Base-by-base conservation (phyloP, 2,329 filamentous ascomycete species). In the Botrytis hyacinthi region DNA sequence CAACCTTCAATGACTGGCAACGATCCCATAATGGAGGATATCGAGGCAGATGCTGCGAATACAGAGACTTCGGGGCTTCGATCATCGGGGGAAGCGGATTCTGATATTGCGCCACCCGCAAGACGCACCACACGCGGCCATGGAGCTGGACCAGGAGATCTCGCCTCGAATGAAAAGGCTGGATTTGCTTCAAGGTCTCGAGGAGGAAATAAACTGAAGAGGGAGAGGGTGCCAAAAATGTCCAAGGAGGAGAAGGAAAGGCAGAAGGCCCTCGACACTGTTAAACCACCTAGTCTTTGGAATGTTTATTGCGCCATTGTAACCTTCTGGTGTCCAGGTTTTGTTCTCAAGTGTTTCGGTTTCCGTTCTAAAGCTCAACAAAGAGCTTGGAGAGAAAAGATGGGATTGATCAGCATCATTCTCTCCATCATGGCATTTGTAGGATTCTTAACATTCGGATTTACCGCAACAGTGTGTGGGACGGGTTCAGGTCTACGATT, bases 331-430 rank as follows among this genome's bases (percentile, higher is more conserved):
- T 92, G 90, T 73, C 96, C 96, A 0, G 91, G 94, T 81, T 92
- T 95, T 75, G 83, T 98, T 42, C 85, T 99, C 72, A 89, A 88
- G 77, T 97, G 93, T 83, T 96, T 94, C 80, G 94, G 95, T 57
- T 97, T 93, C 86, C 90, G 90, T 12, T 88, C 93, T 63, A 96
- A 93, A 82, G 94, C 92, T 26, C 94, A 98, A 82, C 92, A 94
- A 81, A 89, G 94, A 79, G 96, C 96, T 3, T 99, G 96, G 96
- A 90, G 96, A 77, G 96, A 99, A 82, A 99, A 99, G 87, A 97
- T 99, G 86, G 96, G 96, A 3, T 85, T 99, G 74, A 93, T 98
- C 84, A 97, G 95, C 83, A 90, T 99, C 80, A 99, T 99, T 81
- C 81, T 97, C 46, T 81, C 92, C 74, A 95, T 98, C 81, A 97